These are phyloP conservation scores for Tulasnella sp. DNA, from an alignment of 768 basidiomycete genomes.

Conservation along the genomic window DNA sequence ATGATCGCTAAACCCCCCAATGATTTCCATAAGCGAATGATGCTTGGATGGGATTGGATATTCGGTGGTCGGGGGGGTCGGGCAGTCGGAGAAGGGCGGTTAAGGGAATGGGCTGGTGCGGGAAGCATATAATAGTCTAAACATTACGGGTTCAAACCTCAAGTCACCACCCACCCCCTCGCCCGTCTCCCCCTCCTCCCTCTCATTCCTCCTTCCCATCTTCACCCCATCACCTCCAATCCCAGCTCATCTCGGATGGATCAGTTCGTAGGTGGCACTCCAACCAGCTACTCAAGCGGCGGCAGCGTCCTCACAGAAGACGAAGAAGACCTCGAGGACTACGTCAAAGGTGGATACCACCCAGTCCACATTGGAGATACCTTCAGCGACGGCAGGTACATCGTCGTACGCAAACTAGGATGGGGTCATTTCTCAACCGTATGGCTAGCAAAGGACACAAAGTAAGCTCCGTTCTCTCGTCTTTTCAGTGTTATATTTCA, in stretches of 20 bases:
- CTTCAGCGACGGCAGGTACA: slow-evolving; percentile 37
- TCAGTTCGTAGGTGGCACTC: slow-evolving; percentile 4
- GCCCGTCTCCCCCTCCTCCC: background rate
- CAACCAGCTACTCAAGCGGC: slow-evolving; percentile 13
- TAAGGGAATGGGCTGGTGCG: background rate
- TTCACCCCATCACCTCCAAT: background rate
- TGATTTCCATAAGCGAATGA: background rate
- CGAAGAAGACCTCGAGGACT: slow-evolving; percentile 31
- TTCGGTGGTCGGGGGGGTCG: background rate
- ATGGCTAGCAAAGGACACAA: slow-evolving; percentile 27
- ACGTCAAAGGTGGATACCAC: slow-evolving; percentile 37
- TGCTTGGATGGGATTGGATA: background rate
- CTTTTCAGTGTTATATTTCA: background rate
- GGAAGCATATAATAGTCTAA: background rate
- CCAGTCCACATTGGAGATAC: slow-evolving; percentile 38
- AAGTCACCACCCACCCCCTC: background rate
- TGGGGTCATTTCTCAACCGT: slow-evolving; percentile 36
- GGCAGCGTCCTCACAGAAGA: slow-evolving; percentile 23
- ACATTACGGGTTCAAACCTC: background rate
- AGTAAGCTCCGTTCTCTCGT: slow-evolving; percentile 14
- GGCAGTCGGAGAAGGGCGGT: background rate
- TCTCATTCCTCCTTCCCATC: background rate
- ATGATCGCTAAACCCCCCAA: background rate
- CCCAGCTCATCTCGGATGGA: background rate
- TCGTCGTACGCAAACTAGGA: slow-evolving; percentile 41